These are phyloP conservation scores for Coniochaeta hoffmannii DNA, from an alignment of 2,329 filamentous ascomycete species.

Conservation along the genomic window DNA sequence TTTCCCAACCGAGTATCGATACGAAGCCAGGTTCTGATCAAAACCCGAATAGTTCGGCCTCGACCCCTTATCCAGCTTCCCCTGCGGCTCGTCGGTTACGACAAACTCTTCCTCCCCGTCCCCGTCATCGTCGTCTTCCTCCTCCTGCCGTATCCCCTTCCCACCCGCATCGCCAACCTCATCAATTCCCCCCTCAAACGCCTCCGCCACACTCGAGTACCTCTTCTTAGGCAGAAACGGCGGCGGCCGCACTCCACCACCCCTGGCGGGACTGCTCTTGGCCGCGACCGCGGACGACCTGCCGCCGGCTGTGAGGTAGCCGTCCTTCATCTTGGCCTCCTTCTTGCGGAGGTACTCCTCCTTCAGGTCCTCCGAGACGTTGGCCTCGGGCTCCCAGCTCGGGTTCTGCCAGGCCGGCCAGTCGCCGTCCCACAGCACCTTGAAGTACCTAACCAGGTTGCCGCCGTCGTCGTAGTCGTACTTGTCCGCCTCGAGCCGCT, in stretches of 20 bases:
- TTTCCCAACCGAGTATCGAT: neutral
- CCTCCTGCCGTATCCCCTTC: neutral
- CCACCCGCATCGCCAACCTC: conserved; percentile 5
- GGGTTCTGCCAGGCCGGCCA: conserved; percentile 50
- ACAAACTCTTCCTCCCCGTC: conserved; percentile 10
- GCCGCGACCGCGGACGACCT: neutral
- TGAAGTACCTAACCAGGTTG: conserved; percentile 34
- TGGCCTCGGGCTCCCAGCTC: conserved; percentile 49
- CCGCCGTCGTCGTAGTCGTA: conserved; percentile 27
- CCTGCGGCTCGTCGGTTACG: conserved; percentile 4
- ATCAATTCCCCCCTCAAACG: conserved; percentile 17
- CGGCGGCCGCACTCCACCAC: conserved; percentile 8
- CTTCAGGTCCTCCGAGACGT: conserved; percentile 35
- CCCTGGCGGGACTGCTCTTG: too few species aligned
- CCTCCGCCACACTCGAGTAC: conserved; percentile 18
- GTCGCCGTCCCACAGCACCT: conserved; percentile 48
- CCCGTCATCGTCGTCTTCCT: conserved; percentile 4
- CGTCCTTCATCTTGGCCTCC: conserved; percentile 9
- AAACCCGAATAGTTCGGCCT: neutral
- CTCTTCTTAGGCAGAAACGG: conserved; percentile 9
- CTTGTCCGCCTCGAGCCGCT: conserved; percentile 34
- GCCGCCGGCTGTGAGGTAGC: neutral
- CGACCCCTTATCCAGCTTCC: neutral
- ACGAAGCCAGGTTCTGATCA: conserved; percentile 6
- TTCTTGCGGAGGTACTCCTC: conserved; percentile 30